Base-by-base conservation (phyloP, 306 rosid genomes). In the Arachis stenosperma region DNA sequence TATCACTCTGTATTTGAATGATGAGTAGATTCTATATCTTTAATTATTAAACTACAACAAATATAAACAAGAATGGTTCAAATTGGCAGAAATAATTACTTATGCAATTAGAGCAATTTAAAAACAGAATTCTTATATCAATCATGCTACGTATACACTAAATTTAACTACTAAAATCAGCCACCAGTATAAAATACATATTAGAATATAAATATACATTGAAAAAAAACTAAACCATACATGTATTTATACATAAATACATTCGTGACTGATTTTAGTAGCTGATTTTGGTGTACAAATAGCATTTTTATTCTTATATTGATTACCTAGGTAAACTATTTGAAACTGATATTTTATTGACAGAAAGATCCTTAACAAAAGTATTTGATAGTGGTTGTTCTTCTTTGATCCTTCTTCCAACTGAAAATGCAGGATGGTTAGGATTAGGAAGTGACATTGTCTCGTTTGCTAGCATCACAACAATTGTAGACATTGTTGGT, bases 401-500 rank as follows among this genome's bases (percentile, higher is more conserved):
- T 5, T 68, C 65, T 8, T 56, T 79, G 27, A 22, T 0, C 12
- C 47, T 37, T 63, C 76, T 70, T 37, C 81, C 77, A 41, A 73
- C 78, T n/a, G 78, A 81, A 78, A 82, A 82, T 52, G 83, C 88
- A 30, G 88, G 88, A 29, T 82, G 79, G 15, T 56, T 82, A 9
- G 88, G 92, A 0, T 58, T 62, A 0, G 90, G 87, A 69, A 88
- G 88, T 37, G 37, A 2, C 37, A 47, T 59, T 63, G 75, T 68
- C 27, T 79, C 82, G 56, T 81, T 82, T 59, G 80, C 84, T 5
- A 88, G 30, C 78, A 77, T 81, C 5, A 73, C 84, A 13, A 86
- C 83, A 51, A 86, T 75, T 0, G 27, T 33, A 8, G 90, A 82
- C 86, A 82, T 88, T 11, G 89, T 76, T 68, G 89, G 90, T 58